Conservation (phyloP, 306 rosid genomes). For the Dryas drummondii region DNA sequence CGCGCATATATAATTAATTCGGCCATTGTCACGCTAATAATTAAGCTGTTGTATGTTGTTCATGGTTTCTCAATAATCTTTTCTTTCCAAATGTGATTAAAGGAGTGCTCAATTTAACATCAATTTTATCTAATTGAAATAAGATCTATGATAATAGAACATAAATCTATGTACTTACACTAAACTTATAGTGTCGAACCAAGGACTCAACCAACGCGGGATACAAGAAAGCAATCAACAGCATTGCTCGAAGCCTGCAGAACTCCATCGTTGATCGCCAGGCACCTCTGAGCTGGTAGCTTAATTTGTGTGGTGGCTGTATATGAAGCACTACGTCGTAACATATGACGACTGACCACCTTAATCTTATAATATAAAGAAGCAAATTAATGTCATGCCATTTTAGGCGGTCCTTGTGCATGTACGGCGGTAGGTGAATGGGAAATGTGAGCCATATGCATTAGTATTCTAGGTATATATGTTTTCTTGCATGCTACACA, state of each 20-base stretch:
- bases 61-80: neutral
- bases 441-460: constrained; percentile 32
- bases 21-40: neutral
- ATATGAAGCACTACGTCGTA: neutral
- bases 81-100: too few species aligned
- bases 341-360: constrained; percentile 25
- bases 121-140: too few species aligned
- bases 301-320: neutral
- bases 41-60: neutral
- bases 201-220: constrained; percentile 39
- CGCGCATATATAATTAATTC: neutral
- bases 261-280: constrained; percentile 1
- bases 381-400: neutral
- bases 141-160: neutral
- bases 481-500: constrained; percentile 68
- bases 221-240: constrained; percentile 44
- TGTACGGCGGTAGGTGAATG: constrained; percentile 64
- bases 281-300: neutral
- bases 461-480: neutral
- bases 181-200: constrained; percentile 63
- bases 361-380: constrained; percentile 28
- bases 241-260: constrained; percentile 32
- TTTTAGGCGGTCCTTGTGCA: constrained; percentile 30
- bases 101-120: too few species aligned
- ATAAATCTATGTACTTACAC: constrained; percentile 38